A percentile compares a stretch with the other conserved stretches of the same genome.
These are phyloP conservation scores for Erodium texanum DNA, from an alignment of 441 rosid genomes.

Conservation along the genomic window DNA sequence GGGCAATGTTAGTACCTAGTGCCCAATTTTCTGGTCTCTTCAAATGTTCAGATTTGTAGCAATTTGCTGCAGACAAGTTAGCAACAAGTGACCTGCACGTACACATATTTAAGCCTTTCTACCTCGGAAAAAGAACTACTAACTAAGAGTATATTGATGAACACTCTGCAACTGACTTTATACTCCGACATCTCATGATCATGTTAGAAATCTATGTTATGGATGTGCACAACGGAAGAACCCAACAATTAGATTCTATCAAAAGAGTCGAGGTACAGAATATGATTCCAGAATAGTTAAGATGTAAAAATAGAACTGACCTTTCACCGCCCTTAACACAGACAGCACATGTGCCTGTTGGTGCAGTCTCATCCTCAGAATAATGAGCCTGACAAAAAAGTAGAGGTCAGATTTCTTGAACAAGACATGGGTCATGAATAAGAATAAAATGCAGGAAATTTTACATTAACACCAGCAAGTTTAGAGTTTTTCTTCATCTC, in stretches of 20 bases:
- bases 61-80: conserved; percentile 66
- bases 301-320: conserved; percentile 27
- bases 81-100: conserved; percentile 69
- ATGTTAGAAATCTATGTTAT: background rate
- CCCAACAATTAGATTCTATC: background rate
- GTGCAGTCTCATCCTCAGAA: conserved; percentile 62
- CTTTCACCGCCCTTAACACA: conserved; percentile 94
- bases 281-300: background rate
- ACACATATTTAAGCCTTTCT: background rate
- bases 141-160: background rate
- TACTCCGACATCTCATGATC: background rate
- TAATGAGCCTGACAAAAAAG: conserved; percentile 46
- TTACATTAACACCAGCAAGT: conserved; percentile 74
- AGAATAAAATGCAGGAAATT: background rate
- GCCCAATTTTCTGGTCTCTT: conserved; percentile 71
- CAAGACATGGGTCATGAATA: background rate
- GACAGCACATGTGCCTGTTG: conserved; percentile 89
- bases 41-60: conserved; percentile 84
- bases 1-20: conserved; percentile 40
- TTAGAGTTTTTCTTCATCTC: conserved; percentile 80
- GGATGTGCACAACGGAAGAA: background rate
- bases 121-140: background rate
- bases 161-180: background rate
- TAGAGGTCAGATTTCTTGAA: background rate
- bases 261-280: background rate